These are phyloP conservation scores for Micractinium sp. DNA, from an alignment of 139 green algal species.

Conservation along the genomic window DNA sequence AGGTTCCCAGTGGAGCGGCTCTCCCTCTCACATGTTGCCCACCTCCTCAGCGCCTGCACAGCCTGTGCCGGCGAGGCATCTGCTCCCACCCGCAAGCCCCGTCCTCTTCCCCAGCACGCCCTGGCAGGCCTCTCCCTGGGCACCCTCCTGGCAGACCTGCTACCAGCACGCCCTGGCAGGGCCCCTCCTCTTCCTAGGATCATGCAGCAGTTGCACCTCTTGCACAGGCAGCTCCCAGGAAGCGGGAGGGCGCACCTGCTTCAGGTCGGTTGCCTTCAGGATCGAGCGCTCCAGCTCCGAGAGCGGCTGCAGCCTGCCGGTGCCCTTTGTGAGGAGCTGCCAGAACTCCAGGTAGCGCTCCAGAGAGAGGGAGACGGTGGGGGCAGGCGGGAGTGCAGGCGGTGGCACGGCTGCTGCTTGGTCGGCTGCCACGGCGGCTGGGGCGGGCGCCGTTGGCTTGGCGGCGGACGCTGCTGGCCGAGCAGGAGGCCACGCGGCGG, in stretches of 20 bases:
- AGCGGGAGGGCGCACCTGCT: constrained; percentile 5
- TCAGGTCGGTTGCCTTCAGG: constrained; percentile 32
- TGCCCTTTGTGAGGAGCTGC: constrained; percentile 26
- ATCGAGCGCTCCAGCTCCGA: constrained; percentile 12
- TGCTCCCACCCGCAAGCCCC: no score
- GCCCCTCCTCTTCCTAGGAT: no score
- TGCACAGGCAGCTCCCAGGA: no score
- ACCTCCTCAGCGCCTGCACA: no score
- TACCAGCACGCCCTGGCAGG: neutral
- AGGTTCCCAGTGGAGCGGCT: no score
- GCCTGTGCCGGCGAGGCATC: no score
- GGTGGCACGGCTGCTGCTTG: neutral
- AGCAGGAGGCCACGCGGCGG: neutral
- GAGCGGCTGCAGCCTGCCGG: constrained; percentile 10
- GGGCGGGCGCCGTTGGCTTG: neutral
- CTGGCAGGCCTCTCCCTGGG: no score
- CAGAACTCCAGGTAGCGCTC: constrained; percentile 26
- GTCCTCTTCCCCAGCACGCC: no score
- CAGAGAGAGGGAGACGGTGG: constrained; percentile 5
- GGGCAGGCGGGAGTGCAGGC: neutral
- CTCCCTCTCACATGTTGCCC: no score
- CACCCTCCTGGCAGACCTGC: neutral
- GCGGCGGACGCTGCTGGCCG: neutral
- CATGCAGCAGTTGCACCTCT: no score
- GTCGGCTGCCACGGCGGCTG: neutral